Evolutionary conservation across 208 protist species (phyloP), one percentile per base, ranked within the genome.

Genomic region (Acanthamoeba healyi): DNA sequence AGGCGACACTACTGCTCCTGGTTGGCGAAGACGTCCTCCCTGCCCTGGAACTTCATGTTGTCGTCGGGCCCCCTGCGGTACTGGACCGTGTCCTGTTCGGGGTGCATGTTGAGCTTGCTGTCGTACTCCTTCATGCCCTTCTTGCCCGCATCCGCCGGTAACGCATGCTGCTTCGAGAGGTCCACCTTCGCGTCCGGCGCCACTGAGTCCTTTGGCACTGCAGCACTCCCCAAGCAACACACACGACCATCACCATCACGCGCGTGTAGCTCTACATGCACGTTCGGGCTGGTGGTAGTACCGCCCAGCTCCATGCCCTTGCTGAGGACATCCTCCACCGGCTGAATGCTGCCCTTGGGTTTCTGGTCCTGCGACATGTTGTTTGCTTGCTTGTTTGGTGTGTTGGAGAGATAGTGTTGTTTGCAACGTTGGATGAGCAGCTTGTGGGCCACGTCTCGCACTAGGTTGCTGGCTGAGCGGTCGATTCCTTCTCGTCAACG

Each of bases 31-130:
- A 79, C 36, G 70, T 79, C 70, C 5, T 79, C 70, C 36, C 40
- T 79, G 70, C 70, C 70, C 9, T 26, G 9, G 70, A n/a, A 79
- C 36, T 79, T 79, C 32, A 26, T 79, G 70, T 79, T 79, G 40
- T 79, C 70, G 7, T 79, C 70, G 32, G 70, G 70, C 26, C 70
- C 70, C 32, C 29, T 40, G 70, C 70, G 70, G 7, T 79, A 79
- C 34, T 79, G 15, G 24, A 79, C 36, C 6, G 70, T 79, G 70
- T 79, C 70, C 38, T 29, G 5, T 38, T 79, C 70, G 38, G 32
- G 70, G 24, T 79, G 70, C 12, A 49, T 3, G 70, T 79, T 79
- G 22, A 79, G 38, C 36, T 24, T 40, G 3, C 1, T 12, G 38
- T 19, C 36, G 70, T 79, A 46, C 22, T 26, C 0, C 70, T 79